Evolutionary conservation across 129 eudicot genomes (phyloP), one percentile per base, ranked within the genome.

Genomic region (Chrysanthemum makinoi): DNA sequence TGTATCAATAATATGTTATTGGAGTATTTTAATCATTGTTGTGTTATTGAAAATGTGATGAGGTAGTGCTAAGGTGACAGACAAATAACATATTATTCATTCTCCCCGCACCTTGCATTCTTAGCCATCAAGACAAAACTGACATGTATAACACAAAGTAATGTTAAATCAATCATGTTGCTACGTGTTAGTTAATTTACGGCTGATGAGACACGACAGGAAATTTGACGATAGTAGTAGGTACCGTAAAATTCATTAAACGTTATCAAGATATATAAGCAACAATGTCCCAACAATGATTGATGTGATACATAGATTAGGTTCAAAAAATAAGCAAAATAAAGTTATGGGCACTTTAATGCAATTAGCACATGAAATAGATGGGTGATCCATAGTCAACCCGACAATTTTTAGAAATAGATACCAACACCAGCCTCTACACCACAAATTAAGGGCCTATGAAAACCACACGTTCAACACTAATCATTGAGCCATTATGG

Each of bases 371-470:
- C 70, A 33, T 52, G 39, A 72, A 62, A 50, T 35, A 7, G 46
- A 64, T 20, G 24, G 54, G 26, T 33, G 26, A 17, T 69, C 10
- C 9, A 30, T 52, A 61, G 73, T 64, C 78, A 63, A 35, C 56
- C 55, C 63, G 71, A 74, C 54, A 74, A 51, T 2, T 35, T 39
- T 22, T 54, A 51, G 11, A 35, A 51, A 52, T 13, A 51, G 2
- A 62, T 73, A 9, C 53, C 22, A 74, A 63, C 28, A 16, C 15
- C 17, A 48, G 28, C 77, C 11, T 1, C 10, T 52, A 28, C 64
- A 64, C 65, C 78, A 64, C 78, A 73, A 2, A 19, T 73, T 62
- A 11, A 48, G 17, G 30, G 13, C 35, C n/a, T 18, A 33, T 63
- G 39, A 63, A 18, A 33, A 3, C 12, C 51, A 52, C n/a, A 28